Base-by-base conservation (phyloP, 73 alveolate species). In the Effrenium voratum region DNA sequence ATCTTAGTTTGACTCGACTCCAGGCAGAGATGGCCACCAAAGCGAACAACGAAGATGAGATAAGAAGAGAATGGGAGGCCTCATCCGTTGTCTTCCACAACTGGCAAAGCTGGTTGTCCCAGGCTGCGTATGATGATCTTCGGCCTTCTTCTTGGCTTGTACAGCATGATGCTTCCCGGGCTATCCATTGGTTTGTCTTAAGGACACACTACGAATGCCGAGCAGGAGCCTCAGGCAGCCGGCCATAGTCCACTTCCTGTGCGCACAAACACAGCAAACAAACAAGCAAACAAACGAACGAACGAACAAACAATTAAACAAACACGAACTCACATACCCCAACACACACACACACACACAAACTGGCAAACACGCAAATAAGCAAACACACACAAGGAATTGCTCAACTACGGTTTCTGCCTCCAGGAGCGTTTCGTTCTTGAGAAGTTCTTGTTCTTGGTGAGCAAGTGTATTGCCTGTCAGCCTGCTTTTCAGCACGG, bases 11-110 rank as follows among this genome's bases (percentile, higher is more conserved):
- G 49, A 40, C 22, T 2, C 4, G 34, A 34, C 81, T 2, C 60
- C 24, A 87, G 95, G 95, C 85, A 5, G 95, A 87, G 80, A 45
- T 87, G 85, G 95, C 66, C 68, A 76, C 41, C 32, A 87, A 87
- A 45, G 95, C 95, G 44, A 87, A 87, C 95, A 30, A 85, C 30
- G 95, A 87, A 46, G 95, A 87, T 44, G 95, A 63, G 24, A 66
- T 87, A 66, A 26, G 95, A 45, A 60, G n/a, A 38, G 85, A 87
- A 34, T 87, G 95, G 52, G 95, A 87, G 95, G 95, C 79, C 5
- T 19, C 40, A 22, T 4, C 30, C 34, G 75, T 24, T 60, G 16
- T 22, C 30, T 6, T 12, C 30, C 75, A 60, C 16, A 22, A 3
- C 75, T 63, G 77, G 40, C 40, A 30, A 28, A 63, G 77, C 41